These are phyloP conservation scores for Epichloe sylvatica DNA, from an alignment of 2,329 filamentous ascomycete genomes.

Conservation along the genomic window DNA sequence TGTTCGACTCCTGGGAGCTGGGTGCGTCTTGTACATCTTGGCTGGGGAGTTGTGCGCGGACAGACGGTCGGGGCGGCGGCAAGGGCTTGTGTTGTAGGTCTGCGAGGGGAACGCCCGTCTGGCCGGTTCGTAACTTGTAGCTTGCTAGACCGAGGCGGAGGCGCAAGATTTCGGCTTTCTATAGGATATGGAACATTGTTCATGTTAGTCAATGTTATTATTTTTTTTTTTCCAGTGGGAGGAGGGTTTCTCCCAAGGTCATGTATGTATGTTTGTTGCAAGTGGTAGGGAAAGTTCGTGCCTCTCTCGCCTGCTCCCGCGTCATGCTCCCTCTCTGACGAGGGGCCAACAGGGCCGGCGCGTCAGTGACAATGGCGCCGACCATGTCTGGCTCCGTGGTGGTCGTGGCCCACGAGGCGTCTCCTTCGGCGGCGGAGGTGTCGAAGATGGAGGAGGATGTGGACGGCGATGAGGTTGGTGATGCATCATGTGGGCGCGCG, in stretches of 20 bases:
- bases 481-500: slow-evolving; percentile 6
- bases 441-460: slow-evolving; percentile 36
- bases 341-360: slow-evolving; percentile 3
- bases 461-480: slow-evolving; percentile 24
- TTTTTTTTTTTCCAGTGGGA: no score
- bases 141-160: slow-evolving; percentile 56
- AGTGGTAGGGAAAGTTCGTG: slow-evolving; percentile 12
- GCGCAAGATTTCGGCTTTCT: slow-evolving; percentile 52
- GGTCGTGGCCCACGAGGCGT: slow-evolving; percentile 34
- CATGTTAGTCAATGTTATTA: neutral
- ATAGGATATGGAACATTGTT: neutral
- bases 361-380: neutral
- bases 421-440: slow-evolving; percentile 30
- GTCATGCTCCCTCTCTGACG: slow-evolving; percentile 21
- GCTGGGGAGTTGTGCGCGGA: slow-evolving; percentile 14
- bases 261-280: no score
- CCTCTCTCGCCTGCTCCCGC: slow-evolving; percentile 39
- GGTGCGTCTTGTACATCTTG: neutral
- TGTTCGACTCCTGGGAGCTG: neutral
- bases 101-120: slow-evolving; percentile 50
- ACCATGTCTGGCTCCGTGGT: slow-evolving; percentile 34
- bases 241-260: neutral
- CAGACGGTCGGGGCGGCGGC: slow-evolving; percentile 10
- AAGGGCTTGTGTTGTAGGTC: slow-evolving; percentile 34
- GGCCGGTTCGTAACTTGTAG: slow-evolving; percentile 64